Percentiles rank a stretch among this genome's conserved stretches.
Conservation (phyloP, 306 rosid genomes). For the Cotoneaster glaucophyllus region DNA sequence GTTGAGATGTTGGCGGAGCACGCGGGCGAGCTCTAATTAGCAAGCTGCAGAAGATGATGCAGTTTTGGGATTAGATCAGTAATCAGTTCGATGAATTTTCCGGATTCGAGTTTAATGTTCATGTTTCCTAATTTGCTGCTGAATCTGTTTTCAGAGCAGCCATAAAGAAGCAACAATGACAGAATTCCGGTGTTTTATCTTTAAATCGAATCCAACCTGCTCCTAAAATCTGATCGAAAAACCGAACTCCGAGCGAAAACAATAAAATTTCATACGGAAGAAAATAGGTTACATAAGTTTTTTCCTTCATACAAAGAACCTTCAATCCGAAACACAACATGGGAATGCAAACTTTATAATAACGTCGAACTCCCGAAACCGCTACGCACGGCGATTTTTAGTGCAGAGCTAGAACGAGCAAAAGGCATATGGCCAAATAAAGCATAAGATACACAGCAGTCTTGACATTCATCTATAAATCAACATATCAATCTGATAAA, state of each 20-base stretch:
- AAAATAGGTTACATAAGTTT: neutral
- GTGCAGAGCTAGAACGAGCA: neutral
- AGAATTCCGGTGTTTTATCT: neutral
- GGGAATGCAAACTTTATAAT: conserved; percentile 2
- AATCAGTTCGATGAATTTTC: neutral
- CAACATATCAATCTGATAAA: conserved; percentile 6
- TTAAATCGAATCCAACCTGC: neutral
- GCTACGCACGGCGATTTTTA: neutral
- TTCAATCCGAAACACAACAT: conserved; percentile 1
- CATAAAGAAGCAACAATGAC: neutral
- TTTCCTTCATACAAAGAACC: conserved; percentile 6
- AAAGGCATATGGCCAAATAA: neutral
- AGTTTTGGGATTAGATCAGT: neutral
- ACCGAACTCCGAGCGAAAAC: neutral
- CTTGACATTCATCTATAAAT: neutral
- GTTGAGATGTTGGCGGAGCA: neutral
- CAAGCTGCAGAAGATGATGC: neutral
- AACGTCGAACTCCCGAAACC: conserved; percentile 7
- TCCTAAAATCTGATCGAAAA: neutral
- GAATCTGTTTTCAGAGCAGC: neutral
- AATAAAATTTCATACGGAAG: neutral
- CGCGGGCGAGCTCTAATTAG: neutral
- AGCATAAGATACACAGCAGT: neutral
- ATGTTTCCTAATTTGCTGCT: neutral
- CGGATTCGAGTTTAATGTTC: neutral